phyloP scores from a whole-genome alignment of 2,329 filamentous ascomycete genomes.

The Blastomyces percursus region DNA sequence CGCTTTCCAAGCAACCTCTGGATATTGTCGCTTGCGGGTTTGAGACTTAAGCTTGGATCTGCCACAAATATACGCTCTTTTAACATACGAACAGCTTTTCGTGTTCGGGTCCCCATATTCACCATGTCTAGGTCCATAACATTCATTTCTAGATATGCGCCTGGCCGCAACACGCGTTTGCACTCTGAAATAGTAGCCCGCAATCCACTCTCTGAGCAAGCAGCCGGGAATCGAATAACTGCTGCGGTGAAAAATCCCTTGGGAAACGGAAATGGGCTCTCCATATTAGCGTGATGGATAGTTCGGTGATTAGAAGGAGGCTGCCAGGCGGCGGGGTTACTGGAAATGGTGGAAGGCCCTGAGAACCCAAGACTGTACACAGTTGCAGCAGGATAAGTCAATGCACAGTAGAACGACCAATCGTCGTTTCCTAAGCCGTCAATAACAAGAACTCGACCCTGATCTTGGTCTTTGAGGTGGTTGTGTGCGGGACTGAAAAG shows the following conservation, averaged over 20 bases:
- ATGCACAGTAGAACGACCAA: constrained; percentile 43
- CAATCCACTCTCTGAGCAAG: constrained; percentile 34
- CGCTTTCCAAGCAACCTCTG: constrained; percentile 36
- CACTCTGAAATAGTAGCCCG: constrained; percentile 39
- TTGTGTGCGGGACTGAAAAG: constrained; percentile 41
- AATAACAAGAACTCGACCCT: constrained; percentile 38
- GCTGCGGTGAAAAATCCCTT: constrained; percentile 37
- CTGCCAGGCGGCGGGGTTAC: constrained; percentile 33
- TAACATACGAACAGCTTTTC: constrained; percentile 35
- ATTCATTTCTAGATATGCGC: constrained; percentile 40
- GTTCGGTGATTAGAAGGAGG: constrained; percentile 35
- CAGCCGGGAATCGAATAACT: constrained; percentile 38
- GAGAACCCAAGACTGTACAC: constrained; percentile 36
- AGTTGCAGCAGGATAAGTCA: constrained; percentile 37
- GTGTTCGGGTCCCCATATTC: constrained; percentile 39
- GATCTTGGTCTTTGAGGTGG: constrained; percentile 31
- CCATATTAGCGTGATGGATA: constrained; percentile 32
- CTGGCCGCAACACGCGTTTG: constrained; percentile 39
- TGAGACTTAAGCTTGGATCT: constrained; percentile 35
- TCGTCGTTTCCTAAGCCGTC: constrained; percentile 43
- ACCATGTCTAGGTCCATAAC: constrained; percentile 41
- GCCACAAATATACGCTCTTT: constrained; percentile 37
- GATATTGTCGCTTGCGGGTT: constrained; percentile 39
- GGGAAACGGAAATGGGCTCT: constrained; percentile 37
- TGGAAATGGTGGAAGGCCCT: constrained; percentile 23